These are phyloP conservation scores for Acacia concinna DNA, from an alignment of 331 rosid species.

Conservation along the genomic window DNA sequence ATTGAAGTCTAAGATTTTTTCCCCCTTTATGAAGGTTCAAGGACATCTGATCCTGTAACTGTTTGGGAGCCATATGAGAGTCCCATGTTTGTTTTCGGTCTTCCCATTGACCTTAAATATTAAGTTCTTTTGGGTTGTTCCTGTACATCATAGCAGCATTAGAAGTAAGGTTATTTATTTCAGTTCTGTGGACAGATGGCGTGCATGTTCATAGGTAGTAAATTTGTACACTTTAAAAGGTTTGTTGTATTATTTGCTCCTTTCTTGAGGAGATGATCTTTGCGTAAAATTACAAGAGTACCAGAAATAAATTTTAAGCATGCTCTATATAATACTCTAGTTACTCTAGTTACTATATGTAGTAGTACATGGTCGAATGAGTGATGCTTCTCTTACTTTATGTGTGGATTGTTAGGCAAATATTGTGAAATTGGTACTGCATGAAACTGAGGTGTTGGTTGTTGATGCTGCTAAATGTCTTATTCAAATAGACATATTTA, in stretches of 20 bases:
- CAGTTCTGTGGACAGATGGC: neutral
- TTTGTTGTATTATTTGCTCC: neutral
- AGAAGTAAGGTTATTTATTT: neutral
- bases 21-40: neutral
- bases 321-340: neutral
- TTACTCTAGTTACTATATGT: neutral
- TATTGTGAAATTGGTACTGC: neutral
- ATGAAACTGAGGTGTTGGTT: neutral
- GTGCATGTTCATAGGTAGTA: neutral
- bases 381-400: neutral
- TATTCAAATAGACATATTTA: neutral
- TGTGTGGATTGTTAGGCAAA: neutral
- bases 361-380: neutral
- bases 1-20: conserved; percentile 2
- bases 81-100: neutral
- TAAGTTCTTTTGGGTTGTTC: neutral
- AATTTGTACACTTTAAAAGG: neutral
- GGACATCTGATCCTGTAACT: neutral
- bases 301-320: no score
- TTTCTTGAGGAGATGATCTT: neutral
- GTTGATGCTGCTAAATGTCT: neutral
- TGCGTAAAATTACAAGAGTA: neutral
- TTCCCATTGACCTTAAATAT: neutral
- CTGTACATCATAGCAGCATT: neutral
- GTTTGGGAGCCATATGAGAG: neutral